These are phyloP conservation scores for Emergomyces africanus DNA, from an alignment of 2,329 filamentous ascomycete species.

Conservation along the genomic window DNA sequence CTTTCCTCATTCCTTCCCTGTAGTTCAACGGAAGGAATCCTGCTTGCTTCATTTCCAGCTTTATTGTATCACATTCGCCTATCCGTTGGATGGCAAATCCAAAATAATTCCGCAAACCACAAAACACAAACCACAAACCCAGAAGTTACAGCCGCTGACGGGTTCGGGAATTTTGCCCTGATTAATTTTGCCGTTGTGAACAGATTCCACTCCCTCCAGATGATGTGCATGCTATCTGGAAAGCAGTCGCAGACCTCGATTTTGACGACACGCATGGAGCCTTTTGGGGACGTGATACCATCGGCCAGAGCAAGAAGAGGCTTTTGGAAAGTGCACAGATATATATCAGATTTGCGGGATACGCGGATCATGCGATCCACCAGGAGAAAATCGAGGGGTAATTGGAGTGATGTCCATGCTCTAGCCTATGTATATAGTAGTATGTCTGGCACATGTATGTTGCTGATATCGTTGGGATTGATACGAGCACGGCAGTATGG, in stretches of 20 bases:
- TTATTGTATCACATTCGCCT: not conserved
- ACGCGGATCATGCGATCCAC: conserved; percentile 21
- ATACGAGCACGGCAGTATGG: not conserved
- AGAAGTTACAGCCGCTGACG: too few species aligned
- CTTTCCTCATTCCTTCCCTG: not conserved
- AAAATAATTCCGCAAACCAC: not conserved
- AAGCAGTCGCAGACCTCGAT: conserved; percentile 45
- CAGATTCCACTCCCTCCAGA: conserved; percentile 54
- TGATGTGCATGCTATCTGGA: conserved; percentile 57
- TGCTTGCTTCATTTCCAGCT: not conserved
- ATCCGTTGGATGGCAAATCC: not conserved
- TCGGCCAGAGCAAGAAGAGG: conserved; percentile 46
- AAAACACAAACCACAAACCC: too few species aligned
- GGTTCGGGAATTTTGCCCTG: not conserved
- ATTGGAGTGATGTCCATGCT: not conserved
- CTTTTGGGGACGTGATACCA: conserved; percentile 52
- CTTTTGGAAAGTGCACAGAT: conserved; percentile 68
- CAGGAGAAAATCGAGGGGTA: conserved; percentile 10
- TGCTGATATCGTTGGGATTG: not conserved
- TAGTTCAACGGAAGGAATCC: not conserved
- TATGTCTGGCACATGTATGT: not conserved
- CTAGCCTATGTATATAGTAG: not conserved
- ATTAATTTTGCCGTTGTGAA: not conserved
- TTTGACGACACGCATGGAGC: conserved; percentile 57
- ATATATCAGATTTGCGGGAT: conserved; percentile 40